These are phyloP conservation scores for Amanita polypyramis DNA, from an alignment of 768 basidiomycete genomes.

Conservation along the genomic window DNA sequence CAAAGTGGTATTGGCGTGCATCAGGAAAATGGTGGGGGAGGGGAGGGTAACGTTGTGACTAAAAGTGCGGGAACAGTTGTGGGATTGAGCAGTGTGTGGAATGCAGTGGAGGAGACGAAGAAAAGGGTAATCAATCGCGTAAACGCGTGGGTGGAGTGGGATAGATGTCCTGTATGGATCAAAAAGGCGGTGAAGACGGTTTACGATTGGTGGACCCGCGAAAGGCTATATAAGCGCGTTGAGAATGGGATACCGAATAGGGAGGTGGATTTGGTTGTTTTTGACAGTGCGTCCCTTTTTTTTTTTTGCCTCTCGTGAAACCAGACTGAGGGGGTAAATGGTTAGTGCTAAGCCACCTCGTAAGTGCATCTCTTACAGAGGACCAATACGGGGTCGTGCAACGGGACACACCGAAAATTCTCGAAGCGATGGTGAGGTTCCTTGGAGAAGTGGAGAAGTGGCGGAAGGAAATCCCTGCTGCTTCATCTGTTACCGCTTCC, in stretches of 20 bases:
- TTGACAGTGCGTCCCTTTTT: conserved; percentile 41
- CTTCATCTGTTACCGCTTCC: conserved; percentile 10
- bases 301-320: not conserved
- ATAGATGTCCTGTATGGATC: not conserved
- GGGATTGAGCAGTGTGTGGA: too few species aligned
- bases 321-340: not conserved
- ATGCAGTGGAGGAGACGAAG: not conserved
- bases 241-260: conserved; percentile 48
- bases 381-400: conserved; percentile 81
- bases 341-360: conserved; percentile 57
- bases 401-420: conserved; percentile 69
- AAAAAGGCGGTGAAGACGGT: not conserved
- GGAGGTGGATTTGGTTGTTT: conserved; percentile 49
- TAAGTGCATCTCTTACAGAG: conserved; percentile 65
- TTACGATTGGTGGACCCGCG: conserved; percentile 44
- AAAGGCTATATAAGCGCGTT: conserved; percentile 40
- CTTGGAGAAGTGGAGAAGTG: conserved; percentile 58
- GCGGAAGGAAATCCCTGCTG: conserved; percentile 38
- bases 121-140: not conserved
- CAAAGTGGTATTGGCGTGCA: conserved; percentile 17
- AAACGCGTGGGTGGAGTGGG: conserved; percentile 3
- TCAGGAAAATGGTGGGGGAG: conserved; percentile 16
- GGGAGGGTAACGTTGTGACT: conserved; percentile 12
- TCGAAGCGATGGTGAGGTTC: conserved; percentile 68
- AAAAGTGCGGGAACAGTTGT: not conserved